Percentiles rank a stretch among this genome's conserved stretches.
phyloP scores from a whole-genome alignment of 805 yeast genomes.

The Pichia sporocuriosa region DNA sequence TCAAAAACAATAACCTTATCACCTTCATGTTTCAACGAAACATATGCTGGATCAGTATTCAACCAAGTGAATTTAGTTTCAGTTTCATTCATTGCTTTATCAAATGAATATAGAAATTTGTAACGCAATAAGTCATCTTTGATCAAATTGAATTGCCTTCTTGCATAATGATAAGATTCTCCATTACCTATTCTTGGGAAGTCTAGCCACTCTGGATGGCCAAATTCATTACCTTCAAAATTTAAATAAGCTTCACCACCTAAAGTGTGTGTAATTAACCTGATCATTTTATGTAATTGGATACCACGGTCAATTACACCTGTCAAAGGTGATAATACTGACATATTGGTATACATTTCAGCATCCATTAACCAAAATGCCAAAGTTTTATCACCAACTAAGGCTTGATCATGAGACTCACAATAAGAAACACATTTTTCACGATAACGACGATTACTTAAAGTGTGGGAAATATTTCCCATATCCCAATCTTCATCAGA shows the following conservation, averaged over 20 bases:
- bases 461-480: constrained; percentile 68
- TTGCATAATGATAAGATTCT: constrained; percentile 86
- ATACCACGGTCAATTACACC: constrained; percentile 84
- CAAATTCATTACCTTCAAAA: constrained; percentile 97
- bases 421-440: constrained; percentile 89
- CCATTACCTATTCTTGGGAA: constrained; percentile 88
- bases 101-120: constrained; percentile 73
- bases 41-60: constrained; percentile 64
- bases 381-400: constrained; percentile 92
- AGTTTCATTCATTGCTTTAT: constrained; percentile 71
- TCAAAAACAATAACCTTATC: constrained; percentile 90
- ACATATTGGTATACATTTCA: constrained; percentile 96
- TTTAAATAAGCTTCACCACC: constrained; percentile 97
- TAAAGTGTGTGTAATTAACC: constrained; percentile 79
- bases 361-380: constrained; percentile 99
- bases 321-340: constrained; percentile 62
- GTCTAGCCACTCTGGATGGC: constrained; percentile 98
- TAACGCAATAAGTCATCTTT: constrained; percentile 78
- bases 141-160: constrained; percentile 87
- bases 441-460: constrained; percentile 80
- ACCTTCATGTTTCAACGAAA: constrained; percentile 79
- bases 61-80: constrained; percentile 73
- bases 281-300: constrained; percentile 83
- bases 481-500: constrained; percentile 89
- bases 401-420: constrained; percentile 95